A percentile compares a stretch with the other conserved stretches of the same genome.
These are phyloP conservation scores for Podila verticillata DNA, from an alignment of 192 early-diverging fungal genomes.

Conservation along the genomic window DNA sequence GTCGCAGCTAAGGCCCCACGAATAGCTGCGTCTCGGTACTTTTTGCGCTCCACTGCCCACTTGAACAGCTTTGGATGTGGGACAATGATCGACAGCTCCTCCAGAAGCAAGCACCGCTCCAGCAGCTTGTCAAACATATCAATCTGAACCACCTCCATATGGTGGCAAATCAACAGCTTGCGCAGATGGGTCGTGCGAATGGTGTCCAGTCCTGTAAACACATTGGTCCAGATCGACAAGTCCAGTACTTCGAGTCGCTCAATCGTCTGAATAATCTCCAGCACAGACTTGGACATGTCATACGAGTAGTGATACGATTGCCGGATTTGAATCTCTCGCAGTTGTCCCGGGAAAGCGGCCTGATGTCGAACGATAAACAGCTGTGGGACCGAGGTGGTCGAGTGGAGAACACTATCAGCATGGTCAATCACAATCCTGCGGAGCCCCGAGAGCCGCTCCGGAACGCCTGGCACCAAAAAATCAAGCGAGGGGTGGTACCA, in stretches of 20 bases:
- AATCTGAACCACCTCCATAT: slow-evolving; percentile 25
- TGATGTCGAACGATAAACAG: slow-evolving; percentile 30
- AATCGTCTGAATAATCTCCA: slow-evolving; percentile 32
- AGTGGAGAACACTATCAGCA: slow-evolving; percentile 22
- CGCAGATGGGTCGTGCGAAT: slow-evolving; percentile 29
- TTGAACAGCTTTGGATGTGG: slow-evolving; percentile 25
- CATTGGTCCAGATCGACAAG: slow-evolving; percentile 30
- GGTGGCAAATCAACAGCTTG: slow-evolving; percentile 33
- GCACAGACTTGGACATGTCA: slow-evolving; percentile 40
- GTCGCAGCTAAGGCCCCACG: too few relatives aligned
- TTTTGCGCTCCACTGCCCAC: slow-evolving; percentile 20
- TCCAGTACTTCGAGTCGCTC: slow-evolving; percentile 30
- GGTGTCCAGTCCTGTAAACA: slow-evolving; percentile 30
- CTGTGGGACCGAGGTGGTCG: slow-evolving; percentile 16
- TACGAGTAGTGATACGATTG: slow-evolving; percentile 38
- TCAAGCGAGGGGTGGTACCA: slow-evolving; percentile 41
- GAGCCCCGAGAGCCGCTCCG: slow-evolving; percentile 27
- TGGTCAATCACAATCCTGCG: slow-evolving; percentile 35
- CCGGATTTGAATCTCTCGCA: slow-evolving; percentile 34
- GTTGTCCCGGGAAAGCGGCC: slow-evolving; percentile 33
- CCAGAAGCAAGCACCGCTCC: slow-evolving; percentile 27
- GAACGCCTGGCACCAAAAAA: slow-evolving; percentile 23
- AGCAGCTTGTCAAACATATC: slow-evolving; percentile 30
- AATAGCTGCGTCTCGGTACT: neutral
- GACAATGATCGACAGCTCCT: slow-evolving; percentile 43